phyloP scores from a whole-genome alignment of 139 green algal genomes.

The Chlorella sp. region DNA sequence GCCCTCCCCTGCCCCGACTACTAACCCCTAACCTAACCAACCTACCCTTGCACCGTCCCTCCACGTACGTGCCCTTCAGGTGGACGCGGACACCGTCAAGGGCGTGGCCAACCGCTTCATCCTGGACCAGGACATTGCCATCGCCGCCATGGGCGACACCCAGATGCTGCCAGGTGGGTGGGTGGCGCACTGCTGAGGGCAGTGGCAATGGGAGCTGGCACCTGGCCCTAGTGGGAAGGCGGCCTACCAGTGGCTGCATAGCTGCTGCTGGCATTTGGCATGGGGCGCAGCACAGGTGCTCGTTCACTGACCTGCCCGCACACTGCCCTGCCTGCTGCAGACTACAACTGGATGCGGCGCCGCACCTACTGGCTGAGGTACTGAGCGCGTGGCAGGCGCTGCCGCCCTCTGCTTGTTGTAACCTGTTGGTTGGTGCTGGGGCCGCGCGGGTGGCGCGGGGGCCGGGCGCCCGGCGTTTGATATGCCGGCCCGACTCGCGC shows the following conservation, averaged over 20 bases:
- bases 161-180: conserved; percentile 37
- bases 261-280: too few relatives aligned
- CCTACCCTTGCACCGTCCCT: background rate
- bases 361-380: conserved; percentile 96
- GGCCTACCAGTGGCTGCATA: too few relatives aligned
- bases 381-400: conserved; percentile 45
- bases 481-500: background rate
- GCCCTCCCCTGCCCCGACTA: background rate
- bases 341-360: conserved; percentile 97
- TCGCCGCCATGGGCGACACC: conserved; percentile 90
- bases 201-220: background rate
- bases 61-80: background rate
- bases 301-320: too few relatives aligned
- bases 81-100: conserved; percentile 81
- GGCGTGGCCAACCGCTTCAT: conserved; percentile 90
- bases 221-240: background rate
- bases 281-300: too few relatives aligned
- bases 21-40: background rate
- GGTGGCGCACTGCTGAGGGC: background rate
- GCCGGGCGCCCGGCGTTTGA: conserved; percentile 7
- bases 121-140: conserved; percentile 89
- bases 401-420: background rate
- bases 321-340: conserved; percentile 27
- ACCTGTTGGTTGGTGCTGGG: background rate
- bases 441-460: background rate